Evolutionary conservation across 192 early-diverging fungal species (phyloP).

Genomic region (Podila minutissima): DNA sequence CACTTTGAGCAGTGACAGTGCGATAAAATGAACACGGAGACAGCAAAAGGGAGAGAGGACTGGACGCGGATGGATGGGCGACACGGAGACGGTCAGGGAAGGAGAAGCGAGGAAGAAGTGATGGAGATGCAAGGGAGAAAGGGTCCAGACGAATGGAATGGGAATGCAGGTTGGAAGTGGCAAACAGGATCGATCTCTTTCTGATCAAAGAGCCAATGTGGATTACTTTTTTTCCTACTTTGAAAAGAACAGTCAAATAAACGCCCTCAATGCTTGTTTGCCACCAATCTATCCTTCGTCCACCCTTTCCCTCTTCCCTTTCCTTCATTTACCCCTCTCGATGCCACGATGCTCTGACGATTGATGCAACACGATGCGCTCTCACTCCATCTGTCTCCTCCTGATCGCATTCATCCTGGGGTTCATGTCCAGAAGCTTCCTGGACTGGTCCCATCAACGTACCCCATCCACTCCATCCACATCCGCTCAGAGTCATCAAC

Average conservation of each 20-base stretch:
- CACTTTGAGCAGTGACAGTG: too few relatives aligned
- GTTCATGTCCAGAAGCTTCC: constrained; percentile 1
- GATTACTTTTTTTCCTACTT: too few relatives aligned
- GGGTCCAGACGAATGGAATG: not conserved
- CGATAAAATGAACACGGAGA: too few relatives aligned
- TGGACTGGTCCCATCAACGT: not conserved
- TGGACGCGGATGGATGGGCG: not conserved
- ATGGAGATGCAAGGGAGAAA: not conserved
- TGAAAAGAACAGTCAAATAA: not conserved
- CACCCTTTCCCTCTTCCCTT: not conserved
- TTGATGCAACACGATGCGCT: not conserved
- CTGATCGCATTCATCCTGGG: constrained; percentile 28
- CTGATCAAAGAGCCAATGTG: too few relatives aligned
- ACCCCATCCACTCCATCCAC: not conserved
- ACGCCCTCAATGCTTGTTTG: not conserved
- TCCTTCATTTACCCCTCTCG: not conserved
- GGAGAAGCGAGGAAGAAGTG: too few relatives aligned
- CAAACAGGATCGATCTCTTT: too few relatives aligned
- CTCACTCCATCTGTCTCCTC: constrained; percentile 9
- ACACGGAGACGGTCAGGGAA: not conserved
- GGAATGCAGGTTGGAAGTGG: too few relatives aligned
- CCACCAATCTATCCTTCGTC: not conserved
- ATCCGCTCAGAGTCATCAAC: not conserved
- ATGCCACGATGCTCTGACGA: not conserved
- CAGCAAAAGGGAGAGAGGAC: not conserved